Conservation (phyloP, 345 rosid genomes). For the Sonneratia caseolaris region DNA sequence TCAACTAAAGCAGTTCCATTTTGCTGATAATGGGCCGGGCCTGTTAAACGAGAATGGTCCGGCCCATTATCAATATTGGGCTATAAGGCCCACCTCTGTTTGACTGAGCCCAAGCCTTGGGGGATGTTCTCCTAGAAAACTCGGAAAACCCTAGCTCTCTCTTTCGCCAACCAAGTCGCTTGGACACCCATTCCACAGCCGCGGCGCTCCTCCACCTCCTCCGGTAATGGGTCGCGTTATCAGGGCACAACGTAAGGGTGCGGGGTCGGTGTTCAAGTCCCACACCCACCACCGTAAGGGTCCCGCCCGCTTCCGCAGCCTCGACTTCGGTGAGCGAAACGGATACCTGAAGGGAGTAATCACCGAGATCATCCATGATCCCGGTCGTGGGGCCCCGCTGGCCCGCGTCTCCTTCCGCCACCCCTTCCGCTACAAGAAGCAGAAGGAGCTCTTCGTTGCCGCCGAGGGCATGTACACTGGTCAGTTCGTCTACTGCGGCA, state of each 20-base stretch:
- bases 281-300: constrained; percentile 51
- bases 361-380: constrained; percentile 39
- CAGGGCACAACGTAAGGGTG: constrained; percentile 47
- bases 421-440: constrained; percentile 39
- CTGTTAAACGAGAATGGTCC: too few species aligned
- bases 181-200: not conserved
- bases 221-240: constrained; percentile 36
- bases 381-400: constrained; percentile 40
- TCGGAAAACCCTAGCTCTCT: too few species aligned
- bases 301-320: constrained; percentile 36
- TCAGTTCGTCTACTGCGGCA: constrained; percentile 52
- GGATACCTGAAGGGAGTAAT: constrained; percentile 41
- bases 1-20: too few species aligned
- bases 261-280: constrained; percentile 46
- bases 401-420: constrained; percentile 37
- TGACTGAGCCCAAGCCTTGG: too few species aligned
- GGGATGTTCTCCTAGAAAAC: too few species aligned
- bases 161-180: too few species aligned
- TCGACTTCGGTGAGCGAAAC: constrained; percentile 43
- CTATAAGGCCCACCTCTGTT: too few species aligned
- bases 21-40: too few species aligned
- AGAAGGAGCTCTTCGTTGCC: constrained; percentile 44
- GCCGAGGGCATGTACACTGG: constrained; percentile 49
- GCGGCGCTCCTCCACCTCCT: not conserved
- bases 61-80: too few species aligned